These are phyloP conservation scores for Aspergillus caelatus DNA, from an alignment of 2,329 filamentous ascomycete genomes.

Conservation along the genomic window DNA sequence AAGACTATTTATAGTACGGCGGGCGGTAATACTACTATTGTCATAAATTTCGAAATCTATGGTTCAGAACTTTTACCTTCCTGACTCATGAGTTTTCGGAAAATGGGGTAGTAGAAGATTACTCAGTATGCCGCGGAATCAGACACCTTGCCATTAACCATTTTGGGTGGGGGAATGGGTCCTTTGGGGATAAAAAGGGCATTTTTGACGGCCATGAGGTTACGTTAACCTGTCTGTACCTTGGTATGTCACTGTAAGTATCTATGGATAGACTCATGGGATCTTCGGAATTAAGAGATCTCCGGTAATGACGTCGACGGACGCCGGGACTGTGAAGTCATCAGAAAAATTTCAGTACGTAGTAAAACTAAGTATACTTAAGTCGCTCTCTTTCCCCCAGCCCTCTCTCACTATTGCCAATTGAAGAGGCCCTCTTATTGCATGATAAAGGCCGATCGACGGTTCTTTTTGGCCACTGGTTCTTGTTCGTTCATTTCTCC, in stretches of 20 bases:
- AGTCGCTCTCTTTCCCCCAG: too few species aligned
- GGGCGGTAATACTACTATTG: not conserved
- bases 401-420: too few species aligned
- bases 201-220: not conserved
- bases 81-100: not conserved
- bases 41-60: not conserved
- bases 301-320: constrained; percentile 7
- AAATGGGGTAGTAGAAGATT: not conserved
- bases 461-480: too few species aligned
- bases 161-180: not conserved
- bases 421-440: too few species aligned
- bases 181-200: too few species aligned
- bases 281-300: not conserved
- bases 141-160: not conserved
- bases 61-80: not conserved
- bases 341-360: not conserved
- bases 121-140: too few species aligned
- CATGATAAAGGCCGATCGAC: too few species aligned
- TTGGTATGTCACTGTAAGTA: too few species aligned
- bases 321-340: not conserved
- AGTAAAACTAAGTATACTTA: not conserved
- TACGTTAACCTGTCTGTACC: not conserved
- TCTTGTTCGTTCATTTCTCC: not conserved
- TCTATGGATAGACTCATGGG: not conserved
- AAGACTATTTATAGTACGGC: not conserved